These are phyloP conservation scores for Botrytis cinerea DNA, from an alignment of 2,329 filamentous ascomycete genomes.

Conservation along the genomic window DNA sequence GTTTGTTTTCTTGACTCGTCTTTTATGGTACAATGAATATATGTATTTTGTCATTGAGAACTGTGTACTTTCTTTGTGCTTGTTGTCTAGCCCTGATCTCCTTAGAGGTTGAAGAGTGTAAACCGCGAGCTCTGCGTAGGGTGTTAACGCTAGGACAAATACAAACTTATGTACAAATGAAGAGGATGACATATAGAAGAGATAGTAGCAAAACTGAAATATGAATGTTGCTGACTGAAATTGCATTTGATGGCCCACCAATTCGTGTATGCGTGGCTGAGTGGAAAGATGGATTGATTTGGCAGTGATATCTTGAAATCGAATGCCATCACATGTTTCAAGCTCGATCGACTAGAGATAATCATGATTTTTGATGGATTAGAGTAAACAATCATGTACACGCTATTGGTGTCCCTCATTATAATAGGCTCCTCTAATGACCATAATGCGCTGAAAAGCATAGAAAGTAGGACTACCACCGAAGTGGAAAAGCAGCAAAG, in stretches of 20 bases:
- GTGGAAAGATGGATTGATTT: background rate
- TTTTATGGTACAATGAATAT: background rate
- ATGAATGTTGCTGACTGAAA: background rate
- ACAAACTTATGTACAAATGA: background rate
- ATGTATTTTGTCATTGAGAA: background rate
- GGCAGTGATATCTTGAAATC: background rate
- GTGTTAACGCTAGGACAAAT: background rate
- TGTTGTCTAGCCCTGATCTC: background rate
- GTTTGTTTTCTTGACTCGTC: background rate
- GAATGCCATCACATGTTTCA: background rate
- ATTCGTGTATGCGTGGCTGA: background rate
- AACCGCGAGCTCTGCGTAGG: background rate
- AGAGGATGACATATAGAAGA: background rate
- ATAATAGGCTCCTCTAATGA: constrained; percentile 2
- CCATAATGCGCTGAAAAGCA: constrained; percentile 12
- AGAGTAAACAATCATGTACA: constrained; percentile 16
- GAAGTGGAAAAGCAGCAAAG: constrained; percentile 5
- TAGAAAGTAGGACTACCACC: background rate
- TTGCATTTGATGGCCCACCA: background rate
- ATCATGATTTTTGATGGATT: background rate
- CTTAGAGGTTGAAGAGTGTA: background rate
- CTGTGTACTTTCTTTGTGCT: background rate
- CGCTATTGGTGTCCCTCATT: background rate
- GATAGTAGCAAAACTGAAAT: background rate
- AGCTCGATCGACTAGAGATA: background rate